phyloP scores from a whole-genome alignment of 148 eudicot genomes.

The Camellia sinensis region DNA sequence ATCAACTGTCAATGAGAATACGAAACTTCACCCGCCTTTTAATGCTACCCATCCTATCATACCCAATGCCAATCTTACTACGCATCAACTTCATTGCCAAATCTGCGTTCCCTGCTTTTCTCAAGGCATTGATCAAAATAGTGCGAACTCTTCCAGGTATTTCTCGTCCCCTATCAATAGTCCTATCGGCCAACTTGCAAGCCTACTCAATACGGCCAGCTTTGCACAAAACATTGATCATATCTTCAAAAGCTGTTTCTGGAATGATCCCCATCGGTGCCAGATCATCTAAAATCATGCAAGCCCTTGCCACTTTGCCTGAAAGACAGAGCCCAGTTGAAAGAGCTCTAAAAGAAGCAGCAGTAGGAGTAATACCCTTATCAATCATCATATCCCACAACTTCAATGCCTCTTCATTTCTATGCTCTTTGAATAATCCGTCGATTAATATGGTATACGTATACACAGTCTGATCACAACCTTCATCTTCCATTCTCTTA shows the following conservation, averaged over 20 bases:
- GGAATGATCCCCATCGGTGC: slow-evolving; percentile 93
- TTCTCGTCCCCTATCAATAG: slow-evolving; percentile 88
- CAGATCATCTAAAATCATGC: slow-evolving; percentile 82
- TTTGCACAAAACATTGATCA: slow-evolving; percentile 82
- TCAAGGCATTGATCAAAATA: slow-evolving; percentile 77
- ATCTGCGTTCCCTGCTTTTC: slow-evolving; percentile 84
- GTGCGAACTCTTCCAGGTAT: slow-evolving; percentile 92
- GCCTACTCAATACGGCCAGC: slow-evolving; percentile 84
- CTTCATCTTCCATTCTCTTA: slow-evolving; percentile 76
- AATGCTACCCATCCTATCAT: slow-evolving; percentile 80
- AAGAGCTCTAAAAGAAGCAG: slow-evolving; percentile 85
- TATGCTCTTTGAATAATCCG: slow-evolving; percentile 65
- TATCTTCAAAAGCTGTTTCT: slow-evolving; percentile 86
- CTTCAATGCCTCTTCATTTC: slow-evolving; percentile 85
- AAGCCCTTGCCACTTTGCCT: slow-evolving; percentile 88
- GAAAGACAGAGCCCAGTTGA: slow-evolving; percentile 86
- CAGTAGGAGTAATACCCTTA: slow-evolving; percentile 81
- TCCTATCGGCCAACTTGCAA: slow-evolving; percentile 91
- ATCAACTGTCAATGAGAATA: slow-evolving; percentile 50
- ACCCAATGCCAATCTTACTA: slow-evolving; percentile 94
- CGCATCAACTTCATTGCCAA: slow-evolving; percentile 93
- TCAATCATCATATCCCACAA: slow-evolving; percentile 93
- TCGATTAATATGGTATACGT: slow-evolving; percentile 83
- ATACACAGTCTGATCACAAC: slow-evolving; percentile 87
- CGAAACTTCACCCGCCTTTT: slow-evolving; percentile 80